Evolutionary conservation across 331 rosid species (phyloP).

Genomic region (Rosa hybrid): DNA sequence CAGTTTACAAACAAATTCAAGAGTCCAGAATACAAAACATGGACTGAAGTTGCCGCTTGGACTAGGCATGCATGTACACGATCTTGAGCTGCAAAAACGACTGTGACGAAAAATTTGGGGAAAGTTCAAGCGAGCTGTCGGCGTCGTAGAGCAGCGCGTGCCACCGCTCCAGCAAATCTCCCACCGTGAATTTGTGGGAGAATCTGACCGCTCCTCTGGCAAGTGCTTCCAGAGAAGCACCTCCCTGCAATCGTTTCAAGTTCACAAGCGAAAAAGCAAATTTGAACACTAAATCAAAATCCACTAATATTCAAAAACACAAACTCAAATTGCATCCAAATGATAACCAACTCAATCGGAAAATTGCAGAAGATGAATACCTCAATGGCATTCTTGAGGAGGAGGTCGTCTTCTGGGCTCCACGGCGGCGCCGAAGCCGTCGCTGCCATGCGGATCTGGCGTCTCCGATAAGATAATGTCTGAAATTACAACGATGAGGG

Average conservation of each 20-base stretch:
- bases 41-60: too few species aligned
- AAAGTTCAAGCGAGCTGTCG: too few species aligned
- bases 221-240: slow-evolving; percentile 84
- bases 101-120: too few species aligned
- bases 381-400: slow-evolving; percentile 78
- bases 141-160: slow-evolving; percentile 61
- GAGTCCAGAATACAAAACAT: too few species aligned
- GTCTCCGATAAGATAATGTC: not conserved
- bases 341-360: not conserved
- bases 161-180: slow-evolving; percentile 72
- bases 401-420: slow-evolving; percentile 75
- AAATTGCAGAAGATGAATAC: slow-evolving; percentile 29
- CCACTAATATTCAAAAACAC: not conserved
- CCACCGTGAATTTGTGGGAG: slow-evolving; percentile 56
- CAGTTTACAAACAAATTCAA: too few species aligned
- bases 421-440: slow-evolving; percentile 42
- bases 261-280: not conserved
- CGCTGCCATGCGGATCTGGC: slow-evolving; percentile 25
- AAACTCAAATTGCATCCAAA: not conserved
- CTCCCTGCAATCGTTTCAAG: slow-evolving; percentile 36
- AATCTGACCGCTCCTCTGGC: slow-evolving; percentile 81
- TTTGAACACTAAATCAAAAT: not conserved
- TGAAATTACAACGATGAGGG: not conserved
- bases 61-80: too few species aligned
- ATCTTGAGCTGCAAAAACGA: too few species aligned